These are phyloP conservation scores for Ogataea pilisensis DNA, from an alignment of 805 yeast genomes.

Conservation along the genomic window DNA sequence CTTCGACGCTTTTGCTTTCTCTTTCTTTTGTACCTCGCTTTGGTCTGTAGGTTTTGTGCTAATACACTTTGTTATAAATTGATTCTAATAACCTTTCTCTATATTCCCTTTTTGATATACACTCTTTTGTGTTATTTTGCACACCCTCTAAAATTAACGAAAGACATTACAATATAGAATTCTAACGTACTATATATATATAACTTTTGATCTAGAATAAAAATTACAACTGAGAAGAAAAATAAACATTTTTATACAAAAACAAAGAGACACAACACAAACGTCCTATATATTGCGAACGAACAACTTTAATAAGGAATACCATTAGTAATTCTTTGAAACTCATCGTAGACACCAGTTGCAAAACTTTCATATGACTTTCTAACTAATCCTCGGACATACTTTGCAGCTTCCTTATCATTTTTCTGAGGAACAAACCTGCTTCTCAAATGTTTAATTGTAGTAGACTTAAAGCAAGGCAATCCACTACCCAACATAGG, in stretches of 20 bases:
- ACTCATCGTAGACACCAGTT: slow-evolving; percentile 95
- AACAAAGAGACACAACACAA: not conserved
- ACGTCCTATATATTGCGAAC: not conserved
- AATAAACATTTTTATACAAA: too few species aligned
- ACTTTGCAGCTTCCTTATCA: slow-evolving; percentile 80
- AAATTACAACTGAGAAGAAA: too few species aligned
- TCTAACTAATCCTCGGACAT: slow-evolving; percentile 69
- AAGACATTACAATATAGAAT: not conserved
- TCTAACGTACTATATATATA: too few species aligned
- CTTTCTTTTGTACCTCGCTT: too few species aligned
- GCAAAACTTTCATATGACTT: slow-evolving; percentile 83
- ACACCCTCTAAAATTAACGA: too few species aligned
- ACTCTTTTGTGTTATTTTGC: not conserved
- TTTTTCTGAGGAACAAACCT: slow-evolving; percentile 79
- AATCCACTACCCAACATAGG: slow-evolving; percentile 96
- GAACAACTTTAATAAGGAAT: slow-evolving; percentile 65
- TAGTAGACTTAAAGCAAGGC: slow-evolving; percentile 90
- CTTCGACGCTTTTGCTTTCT: not conserved
- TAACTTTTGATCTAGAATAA: too few species aligned
- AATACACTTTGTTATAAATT: not conserved
- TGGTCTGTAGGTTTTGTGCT: not conserved
- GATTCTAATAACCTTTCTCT: not conserved
- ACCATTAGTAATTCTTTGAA: slow-evolving; percentile 94
- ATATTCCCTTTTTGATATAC: not conserved
- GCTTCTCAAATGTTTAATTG: slow-evolving; percentile 69